phyloP scores from a whole-genome alignment of 768 basidiomycete species.

The Trametes cubensis region DNA sequence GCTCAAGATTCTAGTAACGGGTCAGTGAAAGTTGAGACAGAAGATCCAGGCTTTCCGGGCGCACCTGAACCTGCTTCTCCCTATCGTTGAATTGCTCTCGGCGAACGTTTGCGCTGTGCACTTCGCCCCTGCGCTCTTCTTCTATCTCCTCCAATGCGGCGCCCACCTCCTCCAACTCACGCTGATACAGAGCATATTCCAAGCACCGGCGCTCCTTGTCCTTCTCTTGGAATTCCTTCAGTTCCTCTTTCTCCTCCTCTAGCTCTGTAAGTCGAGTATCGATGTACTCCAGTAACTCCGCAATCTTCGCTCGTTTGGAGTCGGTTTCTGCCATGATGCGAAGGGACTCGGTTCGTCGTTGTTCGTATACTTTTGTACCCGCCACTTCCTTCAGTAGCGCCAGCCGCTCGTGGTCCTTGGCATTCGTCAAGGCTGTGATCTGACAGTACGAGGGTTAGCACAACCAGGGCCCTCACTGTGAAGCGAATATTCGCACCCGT shows the following conservation, averaged over 20 bases:
- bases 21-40: neutral
- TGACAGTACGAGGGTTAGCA: conserved; percentile 32
- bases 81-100: conserved; percentile 81
- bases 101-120: conserved; percentile 81
- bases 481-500: conserved; percentile 58
- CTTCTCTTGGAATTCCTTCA: conserved; percentile 95
- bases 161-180: conserved; percentile 87
- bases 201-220: conserved; percentile 93
- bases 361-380: conserved; percentile 97
- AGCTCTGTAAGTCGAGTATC: conserved; percentile 88
- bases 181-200: conserved; percentile 92
- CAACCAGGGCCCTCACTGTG: neutral
- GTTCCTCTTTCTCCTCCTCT: conserved; percentile 96
- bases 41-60: conserved; percentile 25
- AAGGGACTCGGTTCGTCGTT: conserved; percentile 88
- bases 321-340: conserved; percentile 98
- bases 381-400: conserved; percentile 97
- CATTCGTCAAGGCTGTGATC: conserved; percentile 97
- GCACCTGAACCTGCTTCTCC: conserved; percentile 83
- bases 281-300: conserved; percentile 86
- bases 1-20: conserved; percentile 63
- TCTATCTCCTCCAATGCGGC: conserved; percentile 85
- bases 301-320: conserved; percentile 88
- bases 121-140: conserved; percentile 78
- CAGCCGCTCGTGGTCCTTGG: conserved; percentile 92